Evolutionary conservation across 345 rosid species (phyloP).

Genomic region (Eucalyptus regnans): DNA sequence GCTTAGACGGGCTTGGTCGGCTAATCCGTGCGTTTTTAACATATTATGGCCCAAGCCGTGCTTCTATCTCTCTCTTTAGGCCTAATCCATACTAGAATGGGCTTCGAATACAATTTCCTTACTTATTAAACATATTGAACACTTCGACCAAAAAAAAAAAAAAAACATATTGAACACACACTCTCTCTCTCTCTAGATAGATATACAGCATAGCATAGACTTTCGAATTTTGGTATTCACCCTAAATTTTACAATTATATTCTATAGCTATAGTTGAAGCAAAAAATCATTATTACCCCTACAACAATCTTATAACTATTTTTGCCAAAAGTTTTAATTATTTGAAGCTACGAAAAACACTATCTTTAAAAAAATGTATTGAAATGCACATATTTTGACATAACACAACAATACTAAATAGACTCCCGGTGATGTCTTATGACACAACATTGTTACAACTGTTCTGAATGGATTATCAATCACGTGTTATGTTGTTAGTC

Average conservation of each 20-base stretch:
- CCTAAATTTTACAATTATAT: not conserved
- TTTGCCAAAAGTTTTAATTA: no score
- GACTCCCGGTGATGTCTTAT: no score
- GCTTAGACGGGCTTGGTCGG: not conserved
- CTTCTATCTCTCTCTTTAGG: not conserved
- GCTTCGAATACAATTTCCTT: not conserved
- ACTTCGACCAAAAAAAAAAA: no score
- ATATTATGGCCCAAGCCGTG: not conserved
- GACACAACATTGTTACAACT: no score
- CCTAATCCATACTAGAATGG: not conserved
- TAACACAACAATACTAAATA: no score
- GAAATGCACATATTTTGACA: no score
- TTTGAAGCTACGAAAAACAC: fast-evolving
- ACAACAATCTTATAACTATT: not conserved
- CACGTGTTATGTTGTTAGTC: no score
- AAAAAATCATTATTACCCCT: not conserved
- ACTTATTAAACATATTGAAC: not conserved
- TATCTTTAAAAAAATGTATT: no score
- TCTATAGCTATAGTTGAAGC: not conserved
- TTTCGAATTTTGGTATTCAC: not conserved
- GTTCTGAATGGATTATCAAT: fast-evolving
- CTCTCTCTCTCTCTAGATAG: no score
- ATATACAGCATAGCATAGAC: not conserved
- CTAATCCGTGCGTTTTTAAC: not conserved
- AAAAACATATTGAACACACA: no score